Conservation (phyloP, 768 basidiomycete species). For the Crassisporium funariophilum region DNA sequence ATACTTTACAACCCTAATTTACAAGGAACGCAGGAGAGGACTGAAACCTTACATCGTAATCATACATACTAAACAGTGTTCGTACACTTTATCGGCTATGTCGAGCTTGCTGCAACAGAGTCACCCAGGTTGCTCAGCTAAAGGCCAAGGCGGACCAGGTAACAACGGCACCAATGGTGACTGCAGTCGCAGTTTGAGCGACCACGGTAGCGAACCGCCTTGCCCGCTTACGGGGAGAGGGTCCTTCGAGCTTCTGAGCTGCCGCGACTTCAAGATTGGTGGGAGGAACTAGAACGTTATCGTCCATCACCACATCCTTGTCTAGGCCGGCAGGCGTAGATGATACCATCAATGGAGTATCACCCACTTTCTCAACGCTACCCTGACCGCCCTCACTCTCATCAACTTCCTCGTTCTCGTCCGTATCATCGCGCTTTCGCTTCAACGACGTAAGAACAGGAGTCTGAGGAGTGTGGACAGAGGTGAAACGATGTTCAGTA, state of each 20-base stretch:
- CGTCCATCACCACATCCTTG: slow-evolving; percentile 13
- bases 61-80: too few relatives aligned
- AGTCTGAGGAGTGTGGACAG: slow-evolving; percentile 29
- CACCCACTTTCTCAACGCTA: slow-evolving; percentile 1
- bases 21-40: too few relatives aligned
- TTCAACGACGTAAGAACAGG: slow-evolving; percentile 49
- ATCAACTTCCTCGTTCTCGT: slow-evolving; percentile 41
- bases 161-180: slow-evolving; percentile 67
- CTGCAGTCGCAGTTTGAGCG: slow-evolving; percentile 61
- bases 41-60: too few relatives aligned
- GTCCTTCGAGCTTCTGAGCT: slow-evolving; percentile 23
- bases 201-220: slow-evolving; percentile 45
- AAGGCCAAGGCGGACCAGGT: slow-evolving; percentile 78
- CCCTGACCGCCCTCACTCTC: slow-evolving; percentile 20
- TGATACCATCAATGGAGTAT: background rate
- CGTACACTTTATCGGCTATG: too few relatives aligned
- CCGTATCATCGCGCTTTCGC: slow-evolving; percentile 60
- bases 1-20: too few relatives aligned
- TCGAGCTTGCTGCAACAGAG: too few relatives aligned
- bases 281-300: slow-evolving; percentile 7
- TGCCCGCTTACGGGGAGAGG: slow-evolving; percentile 46
- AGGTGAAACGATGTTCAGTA: slow-evolving; percentile 18
- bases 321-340: background rate
- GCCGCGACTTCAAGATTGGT: slow-evolving; percentile 15
- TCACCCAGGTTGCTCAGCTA: slow-evolving; percentile 19